Evolutionary conservation across 305 asterid species (phyloP), one percentile per base, ranked within the genome.

Genomic region (Fraxinus floribunda): DNA sequence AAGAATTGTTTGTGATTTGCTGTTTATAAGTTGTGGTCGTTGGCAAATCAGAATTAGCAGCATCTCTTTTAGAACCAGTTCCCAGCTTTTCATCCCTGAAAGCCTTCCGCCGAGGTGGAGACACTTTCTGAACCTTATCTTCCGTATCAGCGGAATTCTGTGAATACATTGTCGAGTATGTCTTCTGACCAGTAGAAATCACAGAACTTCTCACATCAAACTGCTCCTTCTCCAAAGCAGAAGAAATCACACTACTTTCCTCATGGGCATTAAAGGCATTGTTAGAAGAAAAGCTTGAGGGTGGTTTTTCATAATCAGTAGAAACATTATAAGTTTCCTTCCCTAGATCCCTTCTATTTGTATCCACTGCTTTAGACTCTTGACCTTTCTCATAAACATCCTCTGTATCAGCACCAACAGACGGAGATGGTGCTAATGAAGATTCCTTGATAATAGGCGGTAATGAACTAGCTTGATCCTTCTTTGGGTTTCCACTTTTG

Each of bases 111-210:
- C 92, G 92, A 85, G 98, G 94, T 20, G 99, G 97, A 77, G 98
- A 97, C 39, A 90, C 97, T 91, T 91, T 94, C 88, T 89, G 95
- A 86, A 90, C 94, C 90, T 88, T 92, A 81, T 97, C 97, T 85
- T 92, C 98, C 49, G 85, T 68, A 78, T 89, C 92, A 86, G 85
- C 85, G 71, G 92, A 86, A 89, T 85, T 92, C 85, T 91, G 92
- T 13, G 90, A 76, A 85, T 81, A 80, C 38, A 87, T 85, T 73
- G 80, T 80, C 24, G 90, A 85, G 76, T 84, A 81, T 85, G 85
- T 84, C 86, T 89, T 92, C 86, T 88, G 98, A 87, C 87, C 89
- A 39, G 88, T 79, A 66, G 95, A 86, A 62, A 85, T 88, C 88
- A 83, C 90, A 75, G 76, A 72, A 72, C 79, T 90, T 88, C 80